A percentile compares a stretch with the other conserved stretches of the same genome.
Conservation (phyloP, 371 early-diverging fungal species). For the Homolaphlyctis polyrhiza region DNA sequence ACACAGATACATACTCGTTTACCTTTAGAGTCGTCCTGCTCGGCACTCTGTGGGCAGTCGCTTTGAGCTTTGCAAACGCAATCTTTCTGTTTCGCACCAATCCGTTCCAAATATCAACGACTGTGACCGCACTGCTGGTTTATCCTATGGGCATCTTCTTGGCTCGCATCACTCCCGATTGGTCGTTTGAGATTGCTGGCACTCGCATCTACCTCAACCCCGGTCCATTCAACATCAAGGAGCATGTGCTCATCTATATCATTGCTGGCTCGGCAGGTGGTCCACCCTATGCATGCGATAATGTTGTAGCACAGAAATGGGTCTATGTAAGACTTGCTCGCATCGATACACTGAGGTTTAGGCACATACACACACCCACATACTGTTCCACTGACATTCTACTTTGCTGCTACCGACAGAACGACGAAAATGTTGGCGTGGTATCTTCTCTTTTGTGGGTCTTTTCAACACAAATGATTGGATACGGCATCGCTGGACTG, state of each 20-base stretch:
- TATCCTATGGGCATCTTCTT: slow-evolving; percentile 32
- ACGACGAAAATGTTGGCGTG: not conserved
- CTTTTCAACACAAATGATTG: slow-evolving; percentile 69
- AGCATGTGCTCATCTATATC: slow-evolving; percentile 17
- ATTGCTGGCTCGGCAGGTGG: not conserved
- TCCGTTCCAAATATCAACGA: not conserved
- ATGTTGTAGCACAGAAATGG: slow-evolving; percentile 21
- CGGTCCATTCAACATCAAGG: slow-evolving; percentile 82
- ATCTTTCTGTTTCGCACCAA: slow-evolving; percentile 10
- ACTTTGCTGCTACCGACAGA: not conserved
- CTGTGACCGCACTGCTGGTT: slow-evolving; percentile 7
- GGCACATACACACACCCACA: too few species aligned
- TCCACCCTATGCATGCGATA: slow-evolving; percentile 63
- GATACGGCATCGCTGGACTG: slow-evolving; percentile 71
- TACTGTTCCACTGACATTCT: not conserved
- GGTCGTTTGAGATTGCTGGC: too few species aligned
- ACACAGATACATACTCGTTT: slow-evolving; percentile 7
- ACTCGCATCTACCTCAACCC: slow-evolving; percentile 59
- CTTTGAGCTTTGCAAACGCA: slow-evolving; percentile 3
- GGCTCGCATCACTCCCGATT: slow-evolving; percentile 18
- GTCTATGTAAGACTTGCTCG: slow-evolving; percentile 32
- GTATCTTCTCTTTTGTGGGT: slow-evolving; percentile 15
- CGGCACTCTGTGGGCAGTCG: slow-evolving; percentile 11
- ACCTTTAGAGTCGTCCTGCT: slow-evolving; percentile 10
- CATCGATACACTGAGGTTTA: slow-evolving; percentile 1